Evolutionary conservation across 2,329 filamentous ascomycete species (phyloP), one percentile per base, ranked within the genome.

Genomic region (Lachnellula arida): DNA sequence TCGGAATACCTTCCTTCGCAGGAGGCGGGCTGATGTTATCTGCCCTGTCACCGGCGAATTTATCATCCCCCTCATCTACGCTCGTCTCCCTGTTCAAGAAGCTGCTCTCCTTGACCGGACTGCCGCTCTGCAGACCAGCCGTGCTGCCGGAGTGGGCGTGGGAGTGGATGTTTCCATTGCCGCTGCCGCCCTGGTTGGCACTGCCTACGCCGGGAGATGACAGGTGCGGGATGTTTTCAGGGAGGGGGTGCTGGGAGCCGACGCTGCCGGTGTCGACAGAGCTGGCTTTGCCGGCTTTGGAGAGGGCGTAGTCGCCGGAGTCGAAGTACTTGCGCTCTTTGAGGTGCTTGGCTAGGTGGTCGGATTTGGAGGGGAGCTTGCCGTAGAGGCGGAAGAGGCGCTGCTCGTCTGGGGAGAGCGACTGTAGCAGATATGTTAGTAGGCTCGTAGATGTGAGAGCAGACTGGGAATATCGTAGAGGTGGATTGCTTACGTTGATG

Each of bases 261-360:
- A 99, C 90, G 69, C 88, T 88, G 70, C 93, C 96, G 58, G 96
- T 90, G 70, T 95, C 93, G 69, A 94, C 88, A 71, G 94, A 89
- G 70, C 92, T 89, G 73, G 91, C 91, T 78, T 97, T 97, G 75
- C 94, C 94, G 58, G 94, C 94, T 79, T 97, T 96, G 74, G 89
- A 93, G 77, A 96, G 89, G 70, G 92, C 92, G 70, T 96, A 97
- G 78, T 97, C 91, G 70, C 91, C 92, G 58, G 89, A 94, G 78
- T 97, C 91, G 75, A 97, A 97, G 78, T 96, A 97, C 78, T 96
- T 99, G 79, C 94, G 92, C 74, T 97, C 94, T 82, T 97, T 97
- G 72, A 97, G 84, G 73, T 97, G 96, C 80, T 97, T 97, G 80
- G 95, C 91, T 67, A 97, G 87, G 69, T 97, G 84, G 74, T 97